Evolutionary conservation across 768 basidiomycete genomes (phyloP), one percentile per base, ranked within the genome.

Genomic region (Boletus reticulatus): DNA sequence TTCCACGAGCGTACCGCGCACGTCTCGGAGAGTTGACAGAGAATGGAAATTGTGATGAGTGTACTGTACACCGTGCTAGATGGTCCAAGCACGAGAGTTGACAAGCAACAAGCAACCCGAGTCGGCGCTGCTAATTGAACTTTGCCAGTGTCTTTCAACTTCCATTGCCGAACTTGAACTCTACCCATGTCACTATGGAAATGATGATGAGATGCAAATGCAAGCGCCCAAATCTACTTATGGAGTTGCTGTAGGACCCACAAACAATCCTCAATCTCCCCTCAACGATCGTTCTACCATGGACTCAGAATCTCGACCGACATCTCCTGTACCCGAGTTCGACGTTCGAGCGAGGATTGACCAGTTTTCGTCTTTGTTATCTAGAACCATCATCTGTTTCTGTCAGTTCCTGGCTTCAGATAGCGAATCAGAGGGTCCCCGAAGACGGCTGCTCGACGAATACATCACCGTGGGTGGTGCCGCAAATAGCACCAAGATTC

Each of bases 391-490:
- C 24, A 52, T 67, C 50, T 67, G 65, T 38, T 64, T 67, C 38
- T 57, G 59, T 56, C 67, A 64, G 16, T 67, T 69, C 56, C 24
- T 67, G n/a, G 60, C 67, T 24, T 69, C 67, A 20, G 67, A 67
- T 24, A 50, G 48, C 24, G 58, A 65, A 5, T 63, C 65, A 17
- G 62, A 67, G 43, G 57, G 38, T 37, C 60, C 56, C 36, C 62
- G 67, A 34, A 57, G 62, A 48, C 49, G 46, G 14, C 43, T 69
- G 11, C 60, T 69, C 20, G 67, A 67, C 19, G 67, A 69, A 39
- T 62, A 69, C 56, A 65, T 67, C 53, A 62, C 65, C 22, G 60
- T 67, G 31, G 67, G 67, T 27, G 67, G 67, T 16, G 52, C 62
- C 11, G 62, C 65, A 11, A 69, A 59, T 36, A 64, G 62, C 17